Evolutionary conservation across 352 stramenopile species (phyloP).

Genomic region (Plasmopara viticola): DNA sequence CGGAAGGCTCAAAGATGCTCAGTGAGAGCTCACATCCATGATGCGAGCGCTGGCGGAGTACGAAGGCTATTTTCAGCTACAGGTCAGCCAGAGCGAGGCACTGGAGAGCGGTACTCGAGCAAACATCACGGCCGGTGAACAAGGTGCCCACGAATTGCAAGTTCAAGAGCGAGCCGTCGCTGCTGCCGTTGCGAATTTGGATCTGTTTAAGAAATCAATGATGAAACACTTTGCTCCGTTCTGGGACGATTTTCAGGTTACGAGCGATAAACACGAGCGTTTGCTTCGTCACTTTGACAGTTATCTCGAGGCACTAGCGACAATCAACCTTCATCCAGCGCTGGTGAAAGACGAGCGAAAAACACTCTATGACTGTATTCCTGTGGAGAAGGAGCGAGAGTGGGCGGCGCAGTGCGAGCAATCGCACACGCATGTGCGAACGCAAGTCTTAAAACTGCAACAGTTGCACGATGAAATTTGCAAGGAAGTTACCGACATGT

Average conservation of each 20-base stretch:
- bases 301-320: constrained; percentile 49
- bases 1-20: constrained; percentile 58
- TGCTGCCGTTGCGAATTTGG: constrained; percentile 71
- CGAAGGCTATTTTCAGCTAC: constrained; percentile 73
- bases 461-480: constrained; percentile 61
- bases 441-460: constrained; percentile 59
- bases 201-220: constrained; percentile 79
- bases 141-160: constrained; percentile 43
- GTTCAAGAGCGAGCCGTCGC: constrained; percentile 66
- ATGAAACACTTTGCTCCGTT: constrained; percentile 78
- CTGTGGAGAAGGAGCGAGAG: constrained; percentile 71
- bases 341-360: constrained; percentile 48
- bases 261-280: constrained; percentile 47
- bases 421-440: constrained; percentile 57
- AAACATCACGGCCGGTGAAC: constrained; percentile 55
- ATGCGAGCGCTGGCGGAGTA: constrained; percentile 76
- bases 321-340: constrained; percentile 58
- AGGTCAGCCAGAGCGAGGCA: constrained; percentile 59
- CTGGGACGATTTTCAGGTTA: constrained; percentile 64
- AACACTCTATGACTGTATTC: constrained; percentile 77
- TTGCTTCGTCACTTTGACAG: constrained; percentile 67
- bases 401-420: constrained; percentile 75
- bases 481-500: constrained; percentile 50
- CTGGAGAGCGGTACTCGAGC: constrained; percentile 44
- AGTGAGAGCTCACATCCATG: constrained; percentile 75